Evolutionary conservation across 116 monocot genomes (phyloP).

Genomic region (Iris pallida): DNA sequence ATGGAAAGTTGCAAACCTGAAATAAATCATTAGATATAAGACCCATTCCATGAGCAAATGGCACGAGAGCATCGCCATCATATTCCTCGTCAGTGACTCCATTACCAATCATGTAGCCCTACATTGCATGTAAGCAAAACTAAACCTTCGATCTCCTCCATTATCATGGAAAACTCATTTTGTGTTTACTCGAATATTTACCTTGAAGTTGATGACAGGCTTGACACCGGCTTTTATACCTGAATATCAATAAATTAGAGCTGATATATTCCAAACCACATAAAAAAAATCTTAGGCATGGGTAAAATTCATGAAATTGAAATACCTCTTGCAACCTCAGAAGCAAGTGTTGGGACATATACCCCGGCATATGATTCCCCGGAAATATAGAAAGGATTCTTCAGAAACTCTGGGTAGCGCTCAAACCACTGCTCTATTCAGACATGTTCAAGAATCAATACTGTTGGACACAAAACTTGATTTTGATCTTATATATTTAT

Average conservation of each 20-base stretch:
- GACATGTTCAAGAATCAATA: not conserved
- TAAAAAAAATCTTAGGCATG: not conserved
- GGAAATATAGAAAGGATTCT: conserved; percentile 67
- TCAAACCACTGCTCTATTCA: conserved; percentile 80
- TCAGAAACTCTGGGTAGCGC: conserved; percentile 69
- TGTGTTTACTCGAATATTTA: conserved; percentile 6
- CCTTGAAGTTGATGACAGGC: conserved; percentile 80
- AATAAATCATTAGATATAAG: conserved; percentile 72
- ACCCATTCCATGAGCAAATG: conserved; percentile 92
- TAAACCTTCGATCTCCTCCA: not conserved
- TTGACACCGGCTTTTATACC: conserved; percentile 52
- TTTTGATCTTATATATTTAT: no score
- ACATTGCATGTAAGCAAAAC: not conserved
- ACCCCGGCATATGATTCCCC: conserved; percentile 88
- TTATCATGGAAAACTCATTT: no score
- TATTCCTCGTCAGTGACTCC: conserved; percentile 51
- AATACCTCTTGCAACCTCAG: conserved; percentile 63
- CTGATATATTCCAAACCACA: not conserved
- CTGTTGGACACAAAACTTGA: no score
- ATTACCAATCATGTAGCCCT: conserved; percentile 89
- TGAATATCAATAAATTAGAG: conserved; percentile 10
- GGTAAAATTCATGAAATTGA: not conserved
- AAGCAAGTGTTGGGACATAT: conserved; percentile 65
- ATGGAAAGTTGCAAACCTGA: conserved; percentile 31
- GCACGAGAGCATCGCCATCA: conserved; percentile 80